Evolutionary conservation across 2,329 filamentous ascomycete genomes (phyloP), one percentile per base, ranked within the genome.

Genomic region (Scedosporium minutisporum): DNA sequence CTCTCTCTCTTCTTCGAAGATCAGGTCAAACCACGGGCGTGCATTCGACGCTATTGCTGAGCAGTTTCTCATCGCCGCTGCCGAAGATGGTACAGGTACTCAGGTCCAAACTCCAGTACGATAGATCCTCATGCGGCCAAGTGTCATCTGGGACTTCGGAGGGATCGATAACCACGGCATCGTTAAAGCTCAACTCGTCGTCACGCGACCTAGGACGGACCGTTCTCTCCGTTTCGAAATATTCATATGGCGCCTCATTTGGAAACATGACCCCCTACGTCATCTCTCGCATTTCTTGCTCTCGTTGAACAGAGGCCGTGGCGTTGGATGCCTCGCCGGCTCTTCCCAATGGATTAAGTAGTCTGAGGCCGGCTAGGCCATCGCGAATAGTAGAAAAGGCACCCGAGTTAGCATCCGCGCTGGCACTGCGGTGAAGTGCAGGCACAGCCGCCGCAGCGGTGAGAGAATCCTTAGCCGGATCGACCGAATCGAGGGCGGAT

Each of bases 401-500:
- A n/a, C 73, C 76, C 1, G 75, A 63, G 4, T 38, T 38, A 5
- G 71, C 74, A 51, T 81, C 78, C 3, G 79, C 75, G 38, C 78
- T 81, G 1, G 74, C 72, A 65, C 78, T 81, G 18, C 77, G 75
- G 46, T 75, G 74, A 3, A 81, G 68, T 23, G 74, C 66, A 2
- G 74, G 67, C n/a, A 74, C 69, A 3, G 70, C 69, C 10, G 67
- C 63, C 3, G 72, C 72, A 0, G 78, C 77, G 1, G 80, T 83
- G 21, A 83, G 69, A 4, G 78, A 77, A 53, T 80, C 76, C 63
- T 87, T 78, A 0, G 82, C 80, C 1, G 80, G 83, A 69, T 89
- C 86, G 3, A 88, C 78, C 0, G 80, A 81, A 0, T 81, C 75
- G 18, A 89, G 73, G 3, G 88, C 83, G 1, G 84, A 86, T 42